Base-by-base conservation (phyloP, 139 green algal species). In the Astrephomene gubernaculifera region DNA sequence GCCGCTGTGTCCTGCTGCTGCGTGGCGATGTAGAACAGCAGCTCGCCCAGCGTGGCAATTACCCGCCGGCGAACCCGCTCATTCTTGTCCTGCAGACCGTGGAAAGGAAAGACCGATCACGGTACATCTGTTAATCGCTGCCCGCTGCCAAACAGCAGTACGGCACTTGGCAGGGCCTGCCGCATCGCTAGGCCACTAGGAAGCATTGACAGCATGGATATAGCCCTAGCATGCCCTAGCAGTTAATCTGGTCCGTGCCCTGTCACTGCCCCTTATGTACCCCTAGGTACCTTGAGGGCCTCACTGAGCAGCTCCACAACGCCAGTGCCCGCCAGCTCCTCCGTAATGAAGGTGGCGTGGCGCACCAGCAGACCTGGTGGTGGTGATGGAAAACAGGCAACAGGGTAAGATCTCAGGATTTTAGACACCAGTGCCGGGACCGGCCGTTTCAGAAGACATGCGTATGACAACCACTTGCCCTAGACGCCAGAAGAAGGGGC, bases 21-120 rank as follows among this genome's bases (percentile, higher is more conserved):
- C 27, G 95, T 98, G 38, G 96, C 95, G 1, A 98, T 93, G 90
- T 98, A 99, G 84, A 99, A 99, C 0, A 98, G 91, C 67, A 99
- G 90, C 91, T 99, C 97, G 2, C 97, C 97, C 29, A 99, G 88
- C 0, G 94, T 94, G 24, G 95, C 94, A 91, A 98, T 98, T 31
- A 94, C 93, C 12, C 94, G 92, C 49, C 96, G 89, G 68, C 91
- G 88, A 44, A 97, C 92, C n/a, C 87, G 83, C 86, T 96, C 93
- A 61, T 93, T 92, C 64, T 91, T 92, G 76, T 98, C 96, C 33
- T 88, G 71, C 22, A 67, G 57, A 25, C 14, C 17, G 49, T 25
- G 17, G 49, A 17, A 57, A 57, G 49, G 49, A 25, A 17, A 57
- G 17, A 57, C n/a, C n/a, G n/a, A n/a, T n/a, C n/a, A n/a, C n/a